A percentile compares a stretch with the other conserved stretches of the same genome.
These are phyloP conservation scores for Suillus luteus DNA, from an alignment of 768 basidiomycete species.

Conservation along the genomic window DNA sequence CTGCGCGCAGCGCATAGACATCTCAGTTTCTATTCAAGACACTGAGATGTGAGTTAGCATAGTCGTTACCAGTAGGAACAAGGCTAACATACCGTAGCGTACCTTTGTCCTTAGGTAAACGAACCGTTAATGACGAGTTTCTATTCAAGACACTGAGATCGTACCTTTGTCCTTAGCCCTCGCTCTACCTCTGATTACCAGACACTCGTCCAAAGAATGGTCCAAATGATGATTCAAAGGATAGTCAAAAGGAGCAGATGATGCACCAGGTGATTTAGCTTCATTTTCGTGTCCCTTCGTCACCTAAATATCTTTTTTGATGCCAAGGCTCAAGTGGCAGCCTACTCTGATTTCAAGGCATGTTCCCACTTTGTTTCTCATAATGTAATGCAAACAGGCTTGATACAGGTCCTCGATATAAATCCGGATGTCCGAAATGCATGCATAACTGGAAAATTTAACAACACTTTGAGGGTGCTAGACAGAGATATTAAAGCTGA, in stretches of 20 bases:
- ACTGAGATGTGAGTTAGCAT: no score
- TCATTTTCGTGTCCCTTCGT: neutral
- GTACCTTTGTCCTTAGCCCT: no score
- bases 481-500: neutral
- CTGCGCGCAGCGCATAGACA: no score
- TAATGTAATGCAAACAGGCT: neutral
- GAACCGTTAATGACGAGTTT: no score
- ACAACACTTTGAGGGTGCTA: neutral
- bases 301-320: neutral
- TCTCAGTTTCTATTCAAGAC: no score
- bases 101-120: no score
- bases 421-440: neutral
- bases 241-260: neutral
- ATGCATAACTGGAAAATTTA: neutral
- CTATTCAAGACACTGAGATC: no score
- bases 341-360: neutral
- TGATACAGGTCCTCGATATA: neutral
- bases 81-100: no score
- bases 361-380: neutral
- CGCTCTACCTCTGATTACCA: no score
- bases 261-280: neutral
- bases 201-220: neutral
- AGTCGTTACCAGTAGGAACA: no score
- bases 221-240: neutral
- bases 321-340: neutral